Base-by-base conservation (phyloP, 228 moss, liverwort and hornwort species). In the Sphagnum fallax region DNA sequence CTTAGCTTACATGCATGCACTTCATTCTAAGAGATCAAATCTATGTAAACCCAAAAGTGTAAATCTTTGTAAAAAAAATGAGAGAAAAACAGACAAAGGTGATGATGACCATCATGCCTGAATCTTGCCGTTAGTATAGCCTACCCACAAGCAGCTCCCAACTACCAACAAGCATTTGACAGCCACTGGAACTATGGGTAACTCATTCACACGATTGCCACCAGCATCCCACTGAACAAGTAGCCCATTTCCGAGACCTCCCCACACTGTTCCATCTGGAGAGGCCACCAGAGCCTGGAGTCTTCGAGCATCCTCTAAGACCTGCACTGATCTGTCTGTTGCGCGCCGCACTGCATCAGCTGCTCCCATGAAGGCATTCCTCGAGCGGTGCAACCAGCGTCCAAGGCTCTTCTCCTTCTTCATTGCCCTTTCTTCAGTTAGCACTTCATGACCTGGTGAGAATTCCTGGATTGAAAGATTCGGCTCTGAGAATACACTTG, bases 311-410 rank as follows among this genome's bases (percentile, higher is more conserved):
- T 79, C 79, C 52, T 86, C 85, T 16, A 59, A 64, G 55, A 71
- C 81, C 64, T 71, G 79, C 16, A 61, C 58, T 10, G 71, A 81
- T 69, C 76, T 78, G 69, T 67, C 74, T 48, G 82, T 82, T n/a
- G 64, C 82, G 67, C 85, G 65, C 69, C 83, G 77, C n/a, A 86
- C 74, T 64, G 82, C 76, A 73, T 82, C 85, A 68, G 85, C 85
- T 57, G 85, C 85, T 67, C 85, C 85, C 74, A 86, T 59, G n/a
- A 86, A 81, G 6, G 77, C 85, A 75, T 82, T 86, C 66, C 82
- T 73, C 47, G 82, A 82, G 9, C 85, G 82, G 70, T 86, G 85
- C 69, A 86, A 63, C 85, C 85, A 86, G 51, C 85, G 79, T 32
- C 79, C 82, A 4, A 12, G 55, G 55, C 55, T 55, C 74, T 82